Conservation (phyloP, 768 basidiomycete genomes). For the Lentinus tigrinus region DNA sequence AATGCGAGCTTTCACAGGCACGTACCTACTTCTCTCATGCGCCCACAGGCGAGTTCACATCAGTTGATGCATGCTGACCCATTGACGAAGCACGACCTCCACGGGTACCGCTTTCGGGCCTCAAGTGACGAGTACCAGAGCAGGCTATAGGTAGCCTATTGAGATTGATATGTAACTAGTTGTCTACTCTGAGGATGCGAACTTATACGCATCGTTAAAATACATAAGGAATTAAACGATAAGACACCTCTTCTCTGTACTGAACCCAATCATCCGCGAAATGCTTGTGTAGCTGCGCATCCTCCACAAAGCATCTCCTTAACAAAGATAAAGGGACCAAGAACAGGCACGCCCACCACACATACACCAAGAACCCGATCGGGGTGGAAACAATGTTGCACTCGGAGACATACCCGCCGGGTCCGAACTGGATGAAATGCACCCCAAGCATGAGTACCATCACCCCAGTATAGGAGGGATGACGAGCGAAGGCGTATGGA, state of each 20-base stretch:
- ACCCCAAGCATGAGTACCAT: constrained; percentile 12
- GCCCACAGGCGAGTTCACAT: too few relatives aligned
- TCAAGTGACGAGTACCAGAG: too few relatives aligned
- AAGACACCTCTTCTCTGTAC: constrained; percentile 21
- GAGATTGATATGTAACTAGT: too few relatives aligned
- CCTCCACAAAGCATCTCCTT: constrained; percentile 24
- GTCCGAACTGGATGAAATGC: constrained; percentile 3
- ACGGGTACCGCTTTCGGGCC: too few relatives aligned
- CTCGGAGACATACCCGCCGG: neutral
- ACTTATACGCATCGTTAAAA: neutral
- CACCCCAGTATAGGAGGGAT: constrained; percentile 33
- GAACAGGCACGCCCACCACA: neutral
- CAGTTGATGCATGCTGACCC: too few relatives aligned
- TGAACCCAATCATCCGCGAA: constrained; percentile 23
- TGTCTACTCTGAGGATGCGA: too few relatives aligned
- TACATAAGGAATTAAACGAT: constrained; percentile 21
- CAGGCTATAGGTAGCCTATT: too few relatives aligned
- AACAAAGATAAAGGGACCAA: neutral
- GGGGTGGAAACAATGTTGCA: constrained; percentile 1
- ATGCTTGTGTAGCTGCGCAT: constrained; percentile 18
- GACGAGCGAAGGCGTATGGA: constrained; percentile 36
- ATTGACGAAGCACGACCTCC: too few relatives aligned
- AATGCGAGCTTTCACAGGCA: too few relatives aligned
- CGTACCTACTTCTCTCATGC: too few relatives aligned
- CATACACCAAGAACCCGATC: neutral